Evolutionary conservation across 495 filamentous ascomycete species (phyloP).

Genomic region (Lichina pygmaea): DNA sequence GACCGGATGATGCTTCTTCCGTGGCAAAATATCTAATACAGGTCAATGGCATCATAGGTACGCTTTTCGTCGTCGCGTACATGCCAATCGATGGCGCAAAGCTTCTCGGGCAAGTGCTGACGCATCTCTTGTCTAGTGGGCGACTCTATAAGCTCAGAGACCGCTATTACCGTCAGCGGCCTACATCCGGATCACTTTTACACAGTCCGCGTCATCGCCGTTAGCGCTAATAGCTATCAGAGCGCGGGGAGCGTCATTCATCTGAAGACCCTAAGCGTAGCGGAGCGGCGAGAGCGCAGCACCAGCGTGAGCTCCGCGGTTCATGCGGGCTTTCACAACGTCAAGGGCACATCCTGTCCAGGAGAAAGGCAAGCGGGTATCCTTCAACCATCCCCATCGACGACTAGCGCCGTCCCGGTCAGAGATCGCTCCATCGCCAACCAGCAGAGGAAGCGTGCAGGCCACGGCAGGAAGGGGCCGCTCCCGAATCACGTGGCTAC

Average conservation of each 20-base stretch:
- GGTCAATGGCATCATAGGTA: constrained; percentile 78
- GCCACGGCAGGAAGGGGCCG: not conserved
- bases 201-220: constrained; percentile 70
- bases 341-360: not conserved
- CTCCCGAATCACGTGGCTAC: not conserved
- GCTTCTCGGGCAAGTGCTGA: not conserved
- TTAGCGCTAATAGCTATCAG: constrained; percentile 74
- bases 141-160: constrained; percentile 57
- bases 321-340: not conserved
- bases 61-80: constrained; percentile 6
- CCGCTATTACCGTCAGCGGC: constrained; percentile 66
- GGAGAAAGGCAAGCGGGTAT: not conserved
- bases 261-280: constrained; percentile 33
- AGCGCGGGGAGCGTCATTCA: constrained; percentile 66
- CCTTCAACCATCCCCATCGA: not conserved
- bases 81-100: too few species aligned
- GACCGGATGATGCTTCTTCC: constrained; percentile 46
- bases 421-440: not conserved
- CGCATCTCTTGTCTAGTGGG: constrained; percentile 29
- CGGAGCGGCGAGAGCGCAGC: constrained; percentile 19
- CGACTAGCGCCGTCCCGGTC: not conserved
- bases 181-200: constrained; percentile 71
- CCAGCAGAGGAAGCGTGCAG: not conserved
- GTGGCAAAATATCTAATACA: constrained; percentile 74
- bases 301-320: not conserved